A percentile compares a stretch with the other conserved stretches of the same genome.
Conservation (phyloP, 371 early-diverging fungal genomes). For the Lichtheimia ramosa region DNA sequence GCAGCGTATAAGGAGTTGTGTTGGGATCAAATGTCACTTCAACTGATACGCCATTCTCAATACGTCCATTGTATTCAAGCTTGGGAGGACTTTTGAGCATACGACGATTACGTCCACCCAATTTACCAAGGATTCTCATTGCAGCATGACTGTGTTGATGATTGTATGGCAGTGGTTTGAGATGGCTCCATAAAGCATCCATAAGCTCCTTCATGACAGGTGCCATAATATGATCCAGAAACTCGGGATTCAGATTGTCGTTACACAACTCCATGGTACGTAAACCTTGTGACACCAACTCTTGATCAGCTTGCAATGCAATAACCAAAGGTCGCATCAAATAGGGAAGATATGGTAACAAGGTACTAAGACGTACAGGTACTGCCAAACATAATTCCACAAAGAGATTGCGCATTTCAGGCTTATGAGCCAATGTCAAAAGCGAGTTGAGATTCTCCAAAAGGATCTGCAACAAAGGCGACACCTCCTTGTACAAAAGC, state of each 20-base stretch:
- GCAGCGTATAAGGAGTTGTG: slow-evolving; percentile 48
- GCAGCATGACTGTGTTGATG: slow-evolving; percentile 84
- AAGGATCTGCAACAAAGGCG: slow-evolving; percentile 87
- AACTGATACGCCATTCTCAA: slow-evolving; percentile 66
- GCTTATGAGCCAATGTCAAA: slow-evolving; percentile 77
- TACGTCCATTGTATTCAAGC: slow-evolving; percentile 48
- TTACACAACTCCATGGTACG: slow-evolving; percentile 97
- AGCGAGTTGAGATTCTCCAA: slow-evolving; percentile 88
- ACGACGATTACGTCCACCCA: slow-evolving; percentile 90
- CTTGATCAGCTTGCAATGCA: slow-evolving; percentile 90
- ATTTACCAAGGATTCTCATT: slow-evolving; percentile 94
- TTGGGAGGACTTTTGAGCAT: slow-evolving; percentile 72
- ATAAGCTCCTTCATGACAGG: slow-evolving; percentile 94
- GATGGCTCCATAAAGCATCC: slow-evolving; percentile 88
- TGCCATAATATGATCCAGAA: slow-evolving; percentile 93
- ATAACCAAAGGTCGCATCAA: slow-evolving; percentile 96
- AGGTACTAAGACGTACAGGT: slow-evolving; percentile 93
- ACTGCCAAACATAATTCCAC: slow-evolving; percentile 94
- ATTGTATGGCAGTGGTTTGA: slow-evolving; percentile 85
- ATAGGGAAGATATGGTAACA: slow-evolving; percentile 92
- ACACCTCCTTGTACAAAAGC: slow-evolving; percentile 82
- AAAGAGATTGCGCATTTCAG: slow-evolving; percentile 84
- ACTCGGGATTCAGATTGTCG: slow-evolving; percentile 96
- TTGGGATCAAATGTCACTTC: slow-evolving; percentile 64
- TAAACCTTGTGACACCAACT: slow-evolving; percentile 93